Percentiles rank a stretch among this genome's conserved stretches.
Evolutionary conservation across 2,329 filamentous ascomycete genomes (phyloP).

Genomic region (Phoma sp.): DNA sequence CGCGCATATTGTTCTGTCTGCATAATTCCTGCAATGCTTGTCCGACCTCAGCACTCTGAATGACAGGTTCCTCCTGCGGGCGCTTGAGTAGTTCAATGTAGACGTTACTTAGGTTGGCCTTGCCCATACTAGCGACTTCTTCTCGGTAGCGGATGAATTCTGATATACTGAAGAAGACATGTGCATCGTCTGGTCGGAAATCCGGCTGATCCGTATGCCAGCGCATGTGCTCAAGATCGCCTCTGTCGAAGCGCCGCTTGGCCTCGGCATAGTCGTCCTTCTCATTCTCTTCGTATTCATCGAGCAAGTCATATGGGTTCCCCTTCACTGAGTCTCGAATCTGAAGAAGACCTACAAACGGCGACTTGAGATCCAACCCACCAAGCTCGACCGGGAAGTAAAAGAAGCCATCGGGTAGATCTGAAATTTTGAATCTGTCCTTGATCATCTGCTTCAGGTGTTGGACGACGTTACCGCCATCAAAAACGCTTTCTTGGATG

Average conservation of each 20-base stretch:
- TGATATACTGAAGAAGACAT: slow-evolving; percentile 38
- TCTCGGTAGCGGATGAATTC: slow-evolving; percentile 38
- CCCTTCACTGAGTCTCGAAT: slow-evolving; percentile 46
- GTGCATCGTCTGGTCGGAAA: slow-evolving; percentile 22
- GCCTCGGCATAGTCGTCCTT: slow-evolving; percentile 46
- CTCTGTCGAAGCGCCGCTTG: slow-evolving; percentile 40
- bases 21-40: slow-evolving; percentile 34
- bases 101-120: slow-evolving; percentile 22
- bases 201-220: slow-evolving; percentile 12
- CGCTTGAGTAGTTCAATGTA: slow-evolving; percentile 31
- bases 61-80: slow-evolving; percentile 30
- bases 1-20: slow-evolving; percentile 28
- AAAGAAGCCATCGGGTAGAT: slow-evolving; percentile 61
- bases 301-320: slow-evolving; percentile 52
- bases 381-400: slow-evolving; percentile 62
- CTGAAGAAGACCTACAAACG: slow-evolving; percentile 57
- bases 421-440: slow-evolving; percentile 58
- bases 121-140: slow-evolving; percentile 8
- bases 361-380: slow-evolving; percentile 59
- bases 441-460: slow-evolving; percentile 58
- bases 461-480: slow-evolving; percentile 40
- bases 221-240: slow-evolving; percentile 14
- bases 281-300: slow-evolving; percentile 49
- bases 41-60: slow-evolving; percentile 25
- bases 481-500: slow-evolving; percentile 59